Conservation (phyloP, 106 monocot genomes). For the Chionographis japonica region DNA sequence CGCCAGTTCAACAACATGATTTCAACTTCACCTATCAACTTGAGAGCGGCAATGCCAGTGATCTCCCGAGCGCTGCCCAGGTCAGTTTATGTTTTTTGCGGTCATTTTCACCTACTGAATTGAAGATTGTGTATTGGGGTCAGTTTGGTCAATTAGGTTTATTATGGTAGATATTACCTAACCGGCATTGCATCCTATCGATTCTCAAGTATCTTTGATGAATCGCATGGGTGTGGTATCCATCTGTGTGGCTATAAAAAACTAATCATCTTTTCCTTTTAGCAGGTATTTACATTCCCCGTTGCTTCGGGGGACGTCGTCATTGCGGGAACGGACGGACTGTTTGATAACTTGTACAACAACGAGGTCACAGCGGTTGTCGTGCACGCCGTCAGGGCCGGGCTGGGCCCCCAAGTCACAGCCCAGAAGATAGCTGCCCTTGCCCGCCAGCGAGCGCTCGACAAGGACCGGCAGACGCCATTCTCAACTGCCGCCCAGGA, state of each 20-base stretch:
- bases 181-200: no score
- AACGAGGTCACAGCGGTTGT: conserved; percentile 57
- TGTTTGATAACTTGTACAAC: conserved; percentile 70
- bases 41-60: conserved; percentile 62
- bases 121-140: background rate
- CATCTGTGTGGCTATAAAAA: no score
- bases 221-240: no score
- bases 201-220: no score
- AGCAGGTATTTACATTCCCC: conserved; percentile 52
- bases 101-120: background rate
- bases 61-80: conserved; percentile 79
- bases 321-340: conserved; percentile 63
- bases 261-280: no score
- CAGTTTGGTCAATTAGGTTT: background rate
- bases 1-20: conserved; percentile 77
- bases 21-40: conserved; percentile 86
- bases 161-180: background rate
- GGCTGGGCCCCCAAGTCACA: conserved; percentile 47
- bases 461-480: conserved; percentile 64
- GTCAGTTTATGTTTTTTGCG: conserved; percentile 21
- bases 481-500: conserved; percentile 74
- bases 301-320: conserved; percentile 66
- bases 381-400: conserved; percentile 45
- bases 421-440: conserved; percentile 67
- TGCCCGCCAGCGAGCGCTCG: conserved; percentile 60